Conservation (phyloP, 768 basidiomycete species). For the Naganishia friedmannii region DNA sequence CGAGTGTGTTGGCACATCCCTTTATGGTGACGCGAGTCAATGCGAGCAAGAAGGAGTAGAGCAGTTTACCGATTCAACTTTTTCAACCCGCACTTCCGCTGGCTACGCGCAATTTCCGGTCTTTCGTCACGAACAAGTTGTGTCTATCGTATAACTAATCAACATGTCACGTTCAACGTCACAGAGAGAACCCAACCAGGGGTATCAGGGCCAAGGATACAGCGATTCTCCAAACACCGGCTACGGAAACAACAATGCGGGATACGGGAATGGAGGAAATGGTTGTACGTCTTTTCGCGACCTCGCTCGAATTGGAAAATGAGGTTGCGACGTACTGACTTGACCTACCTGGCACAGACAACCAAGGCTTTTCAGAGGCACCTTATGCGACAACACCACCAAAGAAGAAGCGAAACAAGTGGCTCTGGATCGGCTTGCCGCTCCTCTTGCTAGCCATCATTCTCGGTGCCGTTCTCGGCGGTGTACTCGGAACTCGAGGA, state of each 20-base stretch:
- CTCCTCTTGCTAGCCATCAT: slow-evolving; percentile 49
- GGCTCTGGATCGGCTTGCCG: slow-evolving; percentile 52
- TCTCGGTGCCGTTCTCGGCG: slow-evolving; percentile 60
- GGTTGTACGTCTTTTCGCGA: slow-evolving; percentile 9
- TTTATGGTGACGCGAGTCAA: too few species aligned
- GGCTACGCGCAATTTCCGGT: too few species aligned
- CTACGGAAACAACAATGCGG: slow-evolving; percentile 32
- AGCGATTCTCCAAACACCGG: slow-evolving; percentile 2
- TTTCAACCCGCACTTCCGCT: too few species aligned
- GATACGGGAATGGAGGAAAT: background rate
- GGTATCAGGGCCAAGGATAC: slow-evolving; percentile 39
- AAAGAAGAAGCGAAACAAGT: slow-evolving; percentile 50
- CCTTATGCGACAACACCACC: slow-evolving; percentile 23
- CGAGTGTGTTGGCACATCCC: too few species aligned
- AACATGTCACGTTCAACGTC: background rate
- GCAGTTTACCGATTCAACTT: too few species aligned
- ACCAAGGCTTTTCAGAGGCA: background rate
- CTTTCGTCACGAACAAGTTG: too few species aligned
- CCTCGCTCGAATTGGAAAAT: too few species aligned
- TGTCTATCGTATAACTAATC: background rate
- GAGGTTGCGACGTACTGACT: too few species aligned
- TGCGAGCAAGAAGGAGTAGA: too few species aligned
- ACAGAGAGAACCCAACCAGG: slow-evolving; percentile 32
- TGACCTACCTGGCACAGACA: too few species aligned
- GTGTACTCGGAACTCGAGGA: slow-evolving; percentile 69